A percentile compares a stretch with the other conserved stretches of the same genome.
Evolutionary conservation across 306 rosid species (phyloP).

Genomic region (Alnus glutinosa): DNA sequence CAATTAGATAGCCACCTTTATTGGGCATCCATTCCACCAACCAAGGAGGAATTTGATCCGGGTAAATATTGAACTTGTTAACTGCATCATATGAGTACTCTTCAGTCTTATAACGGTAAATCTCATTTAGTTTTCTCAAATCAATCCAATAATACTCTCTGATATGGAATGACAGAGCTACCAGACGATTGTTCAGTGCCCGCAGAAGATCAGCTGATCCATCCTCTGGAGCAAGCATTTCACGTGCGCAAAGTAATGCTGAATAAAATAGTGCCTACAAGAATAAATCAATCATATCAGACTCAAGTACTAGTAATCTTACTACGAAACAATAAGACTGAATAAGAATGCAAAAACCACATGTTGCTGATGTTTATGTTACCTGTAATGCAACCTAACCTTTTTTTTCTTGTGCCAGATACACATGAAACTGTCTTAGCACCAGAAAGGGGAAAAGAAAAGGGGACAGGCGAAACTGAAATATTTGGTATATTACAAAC

Average conservation of each 20-base stretch:
- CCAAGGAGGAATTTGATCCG: constrained; percentile 85
- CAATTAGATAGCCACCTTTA: constrained; percentile 79
- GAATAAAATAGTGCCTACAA: constrained; percentile 80
- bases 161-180: constrained; percentile 83
- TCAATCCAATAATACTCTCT: constrained; percentile 88
- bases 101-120: constrained; percentile 85
- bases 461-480: not conserved
- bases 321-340: not conserved
- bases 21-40: constrained; percentile 87
- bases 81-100: constrained; percentile 89
- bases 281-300: constrained; percentile 20
- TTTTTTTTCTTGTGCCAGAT: not conserved
- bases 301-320: not conserved
- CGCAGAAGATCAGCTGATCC: constrained; percentile 75
- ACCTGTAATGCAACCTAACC: not conserved
- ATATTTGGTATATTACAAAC: not conserved
- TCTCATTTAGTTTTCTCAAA: constrained; percentile 70
- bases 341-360: not conserved
- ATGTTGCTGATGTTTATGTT: not conserved
- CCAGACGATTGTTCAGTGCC: constrained; percentile 77
- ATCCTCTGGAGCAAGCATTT: constrained; percentile 83
- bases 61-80: constrained; percentile 85
- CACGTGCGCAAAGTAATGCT: constrained; percentile 77
- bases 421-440: not conserved
- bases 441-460: not conserved